Evolutionary conservation across 495 filamentous ascomycete species (phyloP).

Genomic region (Hypoxylon crocopeplum): DNA sequence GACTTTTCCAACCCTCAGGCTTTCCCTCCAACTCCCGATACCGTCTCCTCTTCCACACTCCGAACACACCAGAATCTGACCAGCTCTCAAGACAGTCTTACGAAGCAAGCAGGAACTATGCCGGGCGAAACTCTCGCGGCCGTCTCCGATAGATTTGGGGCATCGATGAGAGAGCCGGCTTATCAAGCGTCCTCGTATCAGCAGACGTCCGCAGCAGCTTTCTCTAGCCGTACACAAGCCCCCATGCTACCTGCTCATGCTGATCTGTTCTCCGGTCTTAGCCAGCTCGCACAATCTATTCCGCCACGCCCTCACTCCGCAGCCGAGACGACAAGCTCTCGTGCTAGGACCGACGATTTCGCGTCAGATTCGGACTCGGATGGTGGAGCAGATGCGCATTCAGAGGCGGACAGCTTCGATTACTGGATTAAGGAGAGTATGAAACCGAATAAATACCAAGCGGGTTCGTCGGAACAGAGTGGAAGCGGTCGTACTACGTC

Average conservation of each 20-base stretch:
- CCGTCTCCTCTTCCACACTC: constrained; percentile 58
- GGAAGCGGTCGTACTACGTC: constrained; percentile 38
- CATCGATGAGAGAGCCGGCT: constrained; percentile 3
- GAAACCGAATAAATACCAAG: constrained; percentile 41
- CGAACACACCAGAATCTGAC: constrained; percentile 37
- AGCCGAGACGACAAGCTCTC: constrained; percentile 39
- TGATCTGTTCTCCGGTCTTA: constrained; percentile 27
- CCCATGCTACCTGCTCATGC: constrained; percentile 10
- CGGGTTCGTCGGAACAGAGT: constrained; percentile 34
- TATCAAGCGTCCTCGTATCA: constrained; percentile 23
- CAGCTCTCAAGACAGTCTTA: constrained; percentile 40
- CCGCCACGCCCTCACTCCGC: constrained; percentile 42
- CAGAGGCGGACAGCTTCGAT: constrained; percentile 49
- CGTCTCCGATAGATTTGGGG: constrained; percentile 9
- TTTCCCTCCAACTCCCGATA: constrained; percentile 63
- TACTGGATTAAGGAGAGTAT: constrained; percentile 54
- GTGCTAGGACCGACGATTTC: constrained; percentile 45
- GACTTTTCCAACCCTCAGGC: constrained; percentile 40
- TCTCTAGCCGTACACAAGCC: constrained; percentile 32
- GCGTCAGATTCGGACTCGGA: constrained; percentile 45
- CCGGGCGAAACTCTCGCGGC: constrained; percentile 1
- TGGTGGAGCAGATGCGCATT: constrained; percentile 42
- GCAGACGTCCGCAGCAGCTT: constrained; percentile 35
- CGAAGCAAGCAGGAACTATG: constrained; percentile 10
- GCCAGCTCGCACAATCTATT: constrained; percentile 35